A percentile compares a stretch with the other conserved stretches of the same genome.
These are phyloP conservation scores for Leishmania mexicana DNA, from an alignment of 208 protist species.

Conservation along the genomic window DNA sequence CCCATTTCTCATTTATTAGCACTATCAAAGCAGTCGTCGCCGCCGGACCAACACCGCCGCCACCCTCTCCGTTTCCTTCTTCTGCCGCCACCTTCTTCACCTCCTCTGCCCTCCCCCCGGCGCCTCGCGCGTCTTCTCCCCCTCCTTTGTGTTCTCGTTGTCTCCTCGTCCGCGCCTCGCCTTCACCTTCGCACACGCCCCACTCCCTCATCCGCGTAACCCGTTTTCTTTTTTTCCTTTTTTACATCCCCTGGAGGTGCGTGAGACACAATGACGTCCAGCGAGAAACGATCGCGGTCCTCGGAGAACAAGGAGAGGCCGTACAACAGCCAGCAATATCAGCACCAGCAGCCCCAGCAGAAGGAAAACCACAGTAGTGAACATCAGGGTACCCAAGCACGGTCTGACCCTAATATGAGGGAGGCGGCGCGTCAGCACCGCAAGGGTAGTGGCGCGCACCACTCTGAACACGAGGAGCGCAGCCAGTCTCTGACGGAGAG, in stretches of 20 bases:
- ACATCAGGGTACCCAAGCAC: not conserved
- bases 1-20: not conserved
- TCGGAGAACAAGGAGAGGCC: not conserved
- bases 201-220: not conserved
- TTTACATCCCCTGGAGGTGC: not conserved
- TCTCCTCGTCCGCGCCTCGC: not conserved
- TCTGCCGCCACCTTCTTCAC: not conserved
- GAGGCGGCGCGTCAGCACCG: not conserved
- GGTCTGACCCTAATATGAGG: constrained; percentile 12
- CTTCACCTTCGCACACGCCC: not conserved
- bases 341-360: not conserved
- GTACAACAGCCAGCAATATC: not conserved
- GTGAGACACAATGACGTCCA: not conserved
- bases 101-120: not conserved
- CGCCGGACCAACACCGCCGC: too few relatives aligned
- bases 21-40: not conserved
- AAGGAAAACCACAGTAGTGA: not conserved
- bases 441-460: not conserved
- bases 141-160: not conserved
- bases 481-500: constrained; percentile 31
- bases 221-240: not conserved
- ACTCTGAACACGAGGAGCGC: not conserved
- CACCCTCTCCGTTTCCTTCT: not conserved
- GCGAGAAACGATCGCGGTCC: not conserved
- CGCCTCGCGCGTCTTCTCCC: not conserved